A percentile compares a stretch with the other conserved stretches of the same genome.
phyloP scores from a whole-genome alignment of 768 basidiomycete genomes.

The Chalciporus sphaerocephalus region DNA sequence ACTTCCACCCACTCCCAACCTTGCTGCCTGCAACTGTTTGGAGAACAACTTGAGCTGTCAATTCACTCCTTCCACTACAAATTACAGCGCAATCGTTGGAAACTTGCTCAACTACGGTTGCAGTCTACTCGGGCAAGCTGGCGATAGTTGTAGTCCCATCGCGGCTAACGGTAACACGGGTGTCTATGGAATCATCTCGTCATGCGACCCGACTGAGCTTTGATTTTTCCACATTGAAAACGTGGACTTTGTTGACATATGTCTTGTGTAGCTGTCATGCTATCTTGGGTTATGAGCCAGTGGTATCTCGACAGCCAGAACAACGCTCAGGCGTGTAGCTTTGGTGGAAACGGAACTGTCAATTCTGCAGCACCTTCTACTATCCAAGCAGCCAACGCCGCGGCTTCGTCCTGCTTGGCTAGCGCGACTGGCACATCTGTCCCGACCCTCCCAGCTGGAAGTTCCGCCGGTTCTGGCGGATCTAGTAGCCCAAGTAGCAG shows the following conservation, averaged over 20 bases:
- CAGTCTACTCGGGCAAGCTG: slow-evolving; percentile 53
- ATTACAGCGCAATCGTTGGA: slow-evolving; percentile 59
- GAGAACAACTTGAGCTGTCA: slow-evolving; percentile 63
- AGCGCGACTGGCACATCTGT: slow-evolving; percentile 60
- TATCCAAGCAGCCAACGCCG: slow-evolving; percentile 47
- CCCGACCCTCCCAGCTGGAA: slow-evolving; percentile 45
- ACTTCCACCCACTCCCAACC: slow-evolving; percentile 82
- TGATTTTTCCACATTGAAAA: background rate
- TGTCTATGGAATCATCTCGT: slow-evolving; percentile 69
- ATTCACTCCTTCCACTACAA: slow-evolving; percentile 61
- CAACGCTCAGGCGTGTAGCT: slow-evolving; percentile 64
- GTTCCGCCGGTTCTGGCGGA: slow-evolving; percentile 17
- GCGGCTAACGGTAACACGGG: slow-evolving; percentile 70
- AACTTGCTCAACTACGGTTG: slow-evolving; percentile 65
- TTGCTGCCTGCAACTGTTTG: slow-evolving; percentile 75
- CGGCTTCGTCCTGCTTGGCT: slow-evolving; percentile 63
- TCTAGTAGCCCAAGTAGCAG: slow-evolving; percentile 19
- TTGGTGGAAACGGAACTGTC: slow-evolving; percentile 80
- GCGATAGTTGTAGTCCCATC: slow-evolving; percentile 64
- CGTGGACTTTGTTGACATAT: slow-evolving; percentile 1
- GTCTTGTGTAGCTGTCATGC: slow-evolving; percentile 55
- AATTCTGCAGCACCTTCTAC: slow-evolving; percentile 51
- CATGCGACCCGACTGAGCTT: slow-evolving; percentile 72
- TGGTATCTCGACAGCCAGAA: slow-evolving; percentile 66
- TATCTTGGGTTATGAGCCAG: slow-evolving; percentile 78